Evolutionary conservation across 805 yeast species (phyloP), one percentile per base, ranked within the genome.

Genomic region (Starmerella bombi): DNA sequence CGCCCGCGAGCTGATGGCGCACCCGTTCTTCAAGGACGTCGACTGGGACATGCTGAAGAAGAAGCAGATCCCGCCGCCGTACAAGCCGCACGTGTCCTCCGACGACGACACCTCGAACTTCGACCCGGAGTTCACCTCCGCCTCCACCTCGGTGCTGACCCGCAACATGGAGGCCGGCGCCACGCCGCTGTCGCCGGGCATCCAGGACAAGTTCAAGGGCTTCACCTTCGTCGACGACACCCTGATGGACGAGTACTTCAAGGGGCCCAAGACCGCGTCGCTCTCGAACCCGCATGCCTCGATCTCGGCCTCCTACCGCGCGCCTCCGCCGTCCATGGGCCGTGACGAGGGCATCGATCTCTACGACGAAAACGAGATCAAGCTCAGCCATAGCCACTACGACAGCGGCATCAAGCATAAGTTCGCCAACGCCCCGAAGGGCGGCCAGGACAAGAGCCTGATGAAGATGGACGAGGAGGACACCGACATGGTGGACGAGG

Each of bases 21-120:
- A 91, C 62, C 81, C 94, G 14, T 91, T 91, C 53, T 88, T 91
- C 63, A 69, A 71, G 42, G 97, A 88, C 54, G 71, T 91, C 48
- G 93, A 91, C 59, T 91, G 98, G 98, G 74, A 73, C 22, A 65
- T 77, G 36, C 67, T 91, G 46, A 70, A 69, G 50, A 70, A 74
- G 50, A 88, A 85, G 65, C 80, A 78, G 55, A 74, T 88, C 8
- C 93, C 94, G 32, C 98, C 98, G 20, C 98, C 98, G 2, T 88
- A 84, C 67, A 84, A 84, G 61, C 98, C 98, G 3, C 95, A 84
- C 58, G 71, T 91, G 49, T 65, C 79, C 8, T 77, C 83, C 31
- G 98, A 91, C 57, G 76, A 91, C 2, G 98, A 91, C 60, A 88
- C 95, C 3, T 82, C 94, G 3, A 91, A 91, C 62, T 91, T 91